A percentile compares a stretch with the other conserved stretches of the same genome.
phyloP scores from a whole-genome alignment of 75 land plant genomes.

The Pseudotsuga menziesii region DNA sequence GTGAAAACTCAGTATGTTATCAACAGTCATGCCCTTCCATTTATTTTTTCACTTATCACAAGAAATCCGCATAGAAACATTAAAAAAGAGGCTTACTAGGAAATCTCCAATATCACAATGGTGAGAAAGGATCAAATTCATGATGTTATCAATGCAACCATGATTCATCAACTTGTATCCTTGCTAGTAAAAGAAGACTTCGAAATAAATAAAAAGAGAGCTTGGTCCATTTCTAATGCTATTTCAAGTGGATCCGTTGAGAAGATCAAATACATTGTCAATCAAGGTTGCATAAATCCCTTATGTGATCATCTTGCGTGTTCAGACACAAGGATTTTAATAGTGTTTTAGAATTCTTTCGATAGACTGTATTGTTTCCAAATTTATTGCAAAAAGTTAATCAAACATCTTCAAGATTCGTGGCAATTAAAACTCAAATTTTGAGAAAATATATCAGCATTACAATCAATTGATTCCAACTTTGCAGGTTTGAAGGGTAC shows the following conservation, averaged over 20 bases:
- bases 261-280: slow-evolving; percentile 23
- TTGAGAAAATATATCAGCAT: too few species aligned
- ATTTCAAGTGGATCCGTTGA: slow-evolving; percentile 18
- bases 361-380: too few species aligned
- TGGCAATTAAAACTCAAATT: too few species aligned
- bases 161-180: slow-evolving; percentile 18
- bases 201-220: slow-evolving; percentile 26
- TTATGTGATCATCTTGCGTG: background rate
- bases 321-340: background rate
- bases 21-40: slow-evolving; percentile 50
- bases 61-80: slow-evolving; percentile 63
- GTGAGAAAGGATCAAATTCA: slow-evolving; percentile 83
- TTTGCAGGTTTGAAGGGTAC: too few species aligned
- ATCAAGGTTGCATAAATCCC: too few species aligned
- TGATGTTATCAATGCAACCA: slow-evolving; percentile 39
- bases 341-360: too few species aligned
- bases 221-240: slow-evolving; percentile 24
- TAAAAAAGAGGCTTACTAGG: slow-evolving; percentile 67
- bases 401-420: too few species aligned
- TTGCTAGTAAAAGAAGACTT: slow-evolving; percentile 23
- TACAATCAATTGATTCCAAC: too few species aligned
- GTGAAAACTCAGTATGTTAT: slow-evolving; percentile 62
- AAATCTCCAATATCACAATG: slow-evolving; percentile 78
- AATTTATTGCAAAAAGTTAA: too few species aligned
- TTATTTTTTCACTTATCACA: slow-evolving; percentile 46